phyloP scores from a whole-genome alignment of 1,284 basidiomycete genomes.

The Ustilago hordei region DNA sequence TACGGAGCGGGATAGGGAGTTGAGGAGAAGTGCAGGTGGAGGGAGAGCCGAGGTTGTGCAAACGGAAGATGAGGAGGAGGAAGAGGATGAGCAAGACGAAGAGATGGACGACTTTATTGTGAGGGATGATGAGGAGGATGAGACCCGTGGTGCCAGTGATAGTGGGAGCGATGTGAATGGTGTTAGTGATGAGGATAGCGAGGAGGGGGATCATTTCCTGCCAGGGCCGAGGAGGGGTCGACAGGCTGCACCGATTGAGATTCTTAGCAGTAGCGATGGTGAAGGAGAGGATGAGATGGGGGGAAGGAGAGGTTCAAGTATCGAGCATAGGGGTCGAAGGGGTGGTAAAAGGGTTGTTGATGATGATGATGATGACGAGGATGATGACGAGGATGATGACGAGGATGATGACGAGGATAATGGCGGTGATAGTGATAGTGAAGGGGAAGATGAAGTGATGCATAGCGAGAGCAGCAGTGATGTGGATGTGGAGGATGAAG shows the following conservation, averaged over 20 bases:
- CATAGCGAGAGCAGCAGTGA: neutral
- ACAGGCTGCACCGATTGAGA: slow-evolving; percentile 29
- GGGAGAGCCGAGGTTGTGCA: neutral
- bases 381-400: too few species aligned
- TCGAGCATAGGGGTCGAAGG: slow-evolving; percentile 25
- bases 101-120: slow-evolving; percentile 49
- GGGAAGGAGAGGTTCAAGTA: slow-evolving; percentile 20
- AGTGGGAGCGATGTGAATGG: neutral
- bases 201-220: slow-evolving; percentile 39
- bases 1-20: neutral
- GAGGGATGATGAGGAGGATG: slow-evolving; percentile 11
- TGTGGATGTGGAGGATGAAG: slow-evolving; percentile 11
- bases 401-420: slow-evolving; percentile 8
- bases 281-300: slow-evolving; percentile 6
- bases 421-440: neutral
- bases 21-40: neutral
- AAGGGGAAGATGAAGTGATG: slow-evolving; percentile 11
- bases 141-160: neutral
- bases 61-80: slow-evolving; percentile 5
- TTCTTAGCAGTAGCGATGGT: slow-evolving; percentile 30
- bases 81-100: slow-evolving; percentile 35
- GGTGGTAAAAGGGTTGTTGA: slow-evolving; percentile 4
- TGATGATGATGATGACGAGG: slow-evolving; percentile 2
- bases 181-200: neutral
- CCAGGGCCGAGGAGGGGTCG: slow-evolving; percentile 32